Evolutionary conservation across 164 flowering plant genomes (phyloP), one percentile per base, ranked within the genome.

Genomic region (Santalum album): DNA sequence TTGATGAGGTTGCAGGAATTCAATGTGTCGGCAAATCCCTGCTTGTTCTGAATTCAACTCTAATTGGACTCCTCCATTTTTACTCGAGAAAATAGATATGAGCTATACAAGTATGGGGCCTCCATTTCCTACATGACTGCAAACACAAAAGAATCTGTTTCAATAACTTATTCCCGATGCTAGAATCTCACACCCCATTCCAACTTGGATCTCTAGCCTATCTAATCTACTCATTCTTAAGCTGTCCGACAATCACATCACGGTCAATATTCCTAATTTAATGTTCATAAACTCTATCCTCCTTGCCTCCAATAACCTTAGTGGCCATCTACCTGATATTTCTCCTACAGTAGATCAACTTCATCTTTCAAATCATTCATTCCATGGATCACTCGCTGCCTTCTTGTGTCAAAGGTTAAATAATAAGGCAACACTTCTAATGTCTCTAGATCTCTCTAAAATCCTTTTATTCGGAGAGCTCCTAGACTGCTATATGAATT

Each of bases 401-500:
- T 15, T 38, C 16, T 38, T 38, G 17, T 38, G 42, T 38, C 12
- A 4, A 29, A 29, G 34, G 9, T 29, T 29, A 9, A 29, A 4
- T 4, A 4, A 38, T 3, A 16, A 38, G 16, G 42, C 0, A 38
- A 24, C 48, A 4, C 62, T 72, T 12, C 6, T 1, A 6, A 0
- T 7, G 2, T 66, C 12, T 1, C 59, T 72, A 19, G 39, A 49
- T 35, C 60, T 69, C 2, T 44, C 63, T 21, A 32, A 44, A 23
- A 75, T 73, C 24, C 25, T 19, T 3, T 18, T 71, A 0, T 71
- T 64, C 0, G 74, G 74, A 3, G 25, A 51, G 1, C 20, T 72
- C 29, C 72, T 71, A 3, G 2, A 55, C 4, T 53, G 53, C 55
- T 68, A 16, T 12, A 3, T 17, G 7, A 25, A 57, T 14, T 15